phyloP scores from a whole-genome alignment of 768 basidiomycete genomes.

The Ramaria rubella region DNA sequence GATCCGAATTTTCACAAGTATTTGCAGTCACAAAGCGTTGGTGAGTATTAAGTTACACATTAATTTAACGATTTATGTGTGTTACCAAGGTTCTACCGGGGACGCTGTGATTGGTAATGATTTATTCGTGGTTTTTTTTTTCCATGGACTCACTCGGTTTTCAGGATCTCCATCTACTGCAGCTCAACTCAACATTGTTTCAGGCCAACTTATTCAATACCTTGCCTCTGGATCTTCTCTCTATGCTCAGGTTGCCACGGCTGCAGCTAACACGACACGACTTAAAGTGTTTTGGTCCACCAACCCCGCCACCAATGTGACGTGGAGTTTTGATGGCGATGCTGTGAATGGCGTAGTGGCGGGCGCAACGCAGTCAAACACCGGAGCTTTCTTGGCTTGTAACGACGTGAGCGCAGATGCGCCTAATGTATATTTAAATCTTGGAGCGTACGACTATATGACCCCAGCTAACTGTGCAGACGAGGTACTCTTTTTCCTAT shows the following conservation, averaged over 20 bases:
- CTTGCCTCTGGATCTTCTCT: conserved; percentile 9
- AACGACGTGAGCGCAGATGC: conserved; percentile 25
- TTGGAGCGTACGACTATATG: conserved; percentile 46
- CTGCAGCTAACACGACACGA: conserved; percentile 4
- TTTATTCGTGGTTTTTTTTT: conserved; percentile 17
- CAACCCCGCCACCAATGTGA: conserved; percentile 7
- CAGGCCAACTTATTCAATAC: conserved; percentile 52
- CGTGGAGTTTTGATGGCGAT: conserved; percentile 13
- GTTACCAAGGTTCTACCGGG: neutral
- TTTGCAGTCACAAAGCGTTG: conserved; percentile 35
- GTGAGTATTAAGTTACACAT: neutral
- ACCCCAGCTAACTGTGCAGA: conserved; percentile 42
- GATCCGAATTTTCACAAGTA: conserved; percentile 59
- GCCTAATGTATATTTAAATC: conserved; percentile 43
- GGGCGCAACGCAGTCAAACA: conserved; percentile 11
- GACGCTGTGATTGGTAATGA: conserved; percentile 46
- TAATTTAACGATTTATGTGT: neutral
- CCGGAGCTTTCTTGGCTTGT: conserved; percentile 12
- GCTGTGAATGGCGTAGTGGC: conserved; percentile 9
- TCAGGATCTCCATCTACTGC: conserved; percentile 26
- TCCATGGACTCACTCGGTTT: neutral
- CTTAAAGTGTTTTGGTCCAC: conserved; percentile 12
- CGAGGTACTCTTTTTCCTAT: neutral
- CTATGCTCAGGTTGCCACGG: conserved; percentile 8
- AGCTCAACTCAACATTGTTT: conserved; percentile 49